Evolutionary conservation across 2,329 filamentous ascomycete genomes (phyloP).

Genomic region (Pseudocercospora cruenta): DNA sequence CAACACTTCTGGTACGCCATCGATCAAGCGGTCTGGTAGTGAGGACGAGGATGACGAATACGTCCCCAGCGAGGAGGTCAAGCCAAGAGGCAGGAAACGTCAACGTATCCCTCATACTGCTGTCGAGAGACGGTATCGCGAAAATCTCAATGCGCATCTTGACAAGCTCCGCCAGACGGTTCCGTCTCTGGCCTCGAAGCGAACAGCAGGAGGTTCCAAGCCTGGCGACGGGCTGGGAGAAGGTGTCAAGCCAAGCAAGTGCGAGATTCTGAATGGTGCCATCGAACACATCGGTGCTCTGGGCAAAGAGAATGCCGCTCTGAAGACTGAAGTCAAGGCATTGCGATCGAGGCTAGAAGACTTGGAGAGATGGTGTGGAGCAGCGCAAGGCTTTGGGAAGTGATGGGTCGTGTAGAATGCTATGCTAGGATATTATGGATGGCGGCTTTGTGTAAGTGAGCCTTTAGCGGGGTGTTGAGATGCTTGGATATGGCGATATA

Average conservation of each 20-base stretch:
- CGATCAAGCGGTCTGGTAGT: constrained; percentile 32
- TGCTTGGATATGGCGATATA: not conserved
- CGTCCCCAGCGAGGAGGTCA: constrained; percentile 26
- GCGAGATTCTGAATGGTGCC: constrained; percentile 40
- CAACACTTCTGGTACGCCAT: constrained; percentile 20
- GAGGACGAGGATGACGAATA: constrained; percentile 39
- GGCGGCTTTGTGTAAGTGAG: not conserved
- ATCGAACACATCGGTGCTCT: constrained; percentile 40
- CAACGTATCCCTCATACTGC: constrained; percentile 44
- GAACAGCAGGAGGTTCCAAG: constrained; percentile 22
- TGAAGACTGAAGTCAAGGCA: constrained; percentile 34
- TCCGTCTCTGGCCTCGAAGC: constrained; percentile 34
- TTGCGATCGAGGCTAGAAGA: constrained; percentile 35
- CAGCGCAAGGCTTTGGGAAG: constrained; percentile 14
- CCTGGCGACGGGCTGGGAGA: constrained; percentile 26
- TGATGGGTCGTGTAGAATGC: constrained; percentile 4
- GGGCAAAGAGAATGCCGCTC: constrained; percentile 32
- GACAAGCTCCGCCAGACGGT: constrained; percentile 40
- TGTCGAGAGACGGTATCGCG: constrained; percentile 41
- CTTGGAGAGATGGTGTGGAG: constrained; percentile 33
- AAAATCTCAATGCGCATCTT: constrained; percentile 43
- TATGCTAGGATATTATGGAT: not conserved
- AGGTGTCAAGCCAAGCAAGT: constrained; percentile 42
- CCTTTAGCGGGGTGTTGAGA: not conserved
- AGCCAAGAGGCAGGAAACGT: constrained; percentile 36